Conservation (phyloP, 2,329 filamentous ascomycete species). For the Fusarium tanahbumbuense region DNA sequence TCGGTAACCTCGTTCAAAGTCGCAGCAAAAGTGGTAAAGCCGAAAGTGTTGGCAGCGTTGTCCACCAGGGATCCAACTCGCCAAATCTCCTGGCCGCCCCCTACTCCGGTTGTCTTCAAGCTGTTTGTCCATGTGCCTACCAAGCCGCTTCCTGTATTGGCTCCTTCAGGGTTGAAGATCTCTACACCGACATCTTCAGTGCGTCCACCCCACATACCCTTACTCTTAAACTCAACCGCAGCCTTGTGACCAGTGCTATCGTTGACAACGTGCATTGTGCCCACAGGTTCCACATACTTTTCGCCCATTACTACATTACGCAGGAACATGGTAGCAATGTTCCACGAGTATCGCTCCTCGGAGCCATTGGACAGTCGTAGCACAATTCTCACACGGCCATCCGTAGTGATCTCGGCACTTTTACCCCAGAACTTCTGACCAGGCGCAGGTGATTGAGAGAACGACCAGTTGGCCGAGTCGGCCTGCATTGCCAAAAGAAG, state of each 20-base stretch:
- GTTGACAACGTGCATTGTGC: conserved; percentile 86
- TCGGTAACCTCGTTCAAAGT: conserved; percentile 87
- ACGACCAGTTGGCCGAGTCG: conserved; percentile 85
- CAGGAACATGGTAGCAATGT: conserved; percentile 86
- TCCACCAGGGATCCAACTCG: conserved; percentile 80
- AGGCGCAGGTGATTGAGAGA: conserved; percentile 87
- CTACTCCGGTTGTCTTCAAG: conserved; percentile 73
- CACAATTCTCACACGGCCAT: conserved; percentile 83
- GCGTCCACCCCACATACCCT: conserved; percentile 96
- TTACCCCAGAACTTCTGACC: conserved; percentile 99
- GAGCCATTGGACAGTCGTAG: conserved; percentile 73
- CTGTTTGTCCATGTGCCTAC: conserved; percentile 86
- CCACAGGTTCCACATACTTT: conserved; percentile 96
- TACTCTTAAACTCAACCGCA: conserved; percentile 89
- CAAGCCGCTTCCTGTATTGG: conserved; percentile 74
- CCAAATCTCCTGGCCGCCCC: conserved; percentile 79
- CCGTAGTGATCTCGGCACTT: conserved; percentile 91
- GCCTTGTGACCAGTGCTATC: conserved; percentile 87
- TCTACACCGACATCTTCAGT: conserved; percentile 89
- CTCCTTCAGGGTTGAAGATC: conserved; percentile 74
- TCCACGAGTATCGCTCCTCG: conserved; percentile 91
- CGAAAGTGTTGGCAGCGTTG: conserved; percentile 83
- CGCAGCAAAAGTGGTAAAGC: conserved; percentile 88
- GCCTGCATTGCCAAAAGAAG: conserved; percentile 94
- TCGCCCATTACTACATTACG: conserved; percentile 97